Base-by-base conservation (phyloP, 1,284 basidiomycete genomes). In the Sanguinoderma infundibulare region DNA sequence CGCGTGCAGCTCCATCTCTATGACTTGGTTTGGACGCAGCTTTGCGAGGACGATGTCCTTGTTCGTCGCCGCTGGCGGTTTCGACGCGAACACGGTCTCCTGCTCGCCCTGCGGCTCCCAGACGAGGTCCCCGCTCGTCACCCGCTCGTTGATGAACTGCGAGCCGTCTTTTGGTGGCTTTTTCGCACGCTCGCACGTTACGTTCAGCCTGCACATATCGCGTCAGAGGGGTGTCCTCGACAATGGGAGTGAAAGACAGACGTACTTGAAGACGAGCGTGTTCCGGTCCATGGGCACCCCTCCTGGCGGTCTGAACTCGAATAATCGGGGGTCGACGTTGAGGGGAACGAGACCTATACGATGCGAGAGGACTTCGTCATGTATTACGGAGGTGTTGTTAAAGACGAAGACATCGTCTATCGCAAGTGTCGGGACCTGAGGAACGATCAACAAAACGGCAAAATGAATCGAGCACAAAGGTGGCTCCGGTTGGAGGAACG, bases 61-160 rank as follows among this genome's bases (percentile, higher is more conserved):
- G 68, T 95, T 91, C 5, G 92, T 91, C 0, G 95, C 86, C 6
- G 78, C 80, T 0, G 95, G 95, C 0, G 82, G 79, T 6, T 79
- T 74, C 53, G 74, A 72, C 2, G 75, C 76, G 64, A 90, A 83
- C 15, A 87, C 81, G 0, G 75, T 72, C 4, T 68, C 81, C 73
- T 99, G 98, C 65, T 91, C 90, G n/a, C 97, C 98, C 52, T 91
- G 89, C 0, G 96, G 89, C 20, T 84, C 79, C 94, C 95, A 99
- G 46, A 77, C 78, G 15, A 99, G 77, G 73, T 96, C 87, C 0
- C 87, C 86, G 3, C 97, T 93, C 59, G 89, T 87, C 1, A 98
- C 87, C 12, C 68, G 59, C 26, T 72, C 72, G 55, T 72, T 61
- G 53, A 70, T 67, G 59, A 46, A 26, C 20, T 46, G 42, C 10